Conservation (phyloP, 2,329 filamentous ascomycete genomes). For the Curvularia spicifera region DNA sequence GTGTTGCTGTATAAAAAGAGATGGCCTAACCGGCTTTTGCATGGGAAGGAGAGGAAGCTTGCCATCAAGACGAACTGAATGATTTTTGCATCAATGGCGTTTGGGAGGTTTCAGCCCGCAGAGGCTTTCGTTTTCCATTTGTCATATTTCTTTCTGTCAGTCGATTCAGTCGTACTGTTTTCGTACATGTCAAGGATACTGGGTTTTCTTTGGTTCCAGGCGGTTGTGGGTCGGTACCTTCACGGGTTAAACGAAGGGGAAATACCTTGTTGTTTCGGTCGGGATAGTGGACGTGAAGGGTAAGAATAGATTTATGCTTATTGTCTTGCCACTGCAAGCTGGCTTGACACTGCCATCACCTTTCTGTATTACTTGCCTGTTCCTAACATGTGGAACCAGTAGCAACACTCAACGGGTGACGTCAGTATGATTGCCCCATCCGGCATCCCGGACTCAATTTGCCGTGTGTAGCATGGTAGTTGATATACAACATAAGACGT, state of each 20-base stretch:
- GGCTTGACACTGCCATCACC: background rate
- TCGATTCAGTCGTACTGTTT: background rate
- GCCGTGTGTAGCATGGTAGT: background rate
- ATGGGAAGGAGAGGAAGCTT: background rate
- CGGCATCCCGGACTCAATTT: background rate
- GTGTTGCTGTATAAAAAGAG: slow-evolving; percentile 33
- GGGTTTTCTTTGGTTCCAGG: background rate
- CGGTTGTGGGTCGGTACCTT: background rate
- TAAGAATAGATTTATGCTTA: background rate
- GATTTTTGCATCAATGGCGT: slow-evolving; percentile 31
- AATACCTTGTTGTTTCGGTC: background rate
- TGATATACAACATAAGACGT: background rate
- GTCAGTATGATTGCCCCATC: background rate
- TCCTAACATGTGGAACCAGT: background rate
- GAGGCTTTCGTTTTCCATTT: background rate
- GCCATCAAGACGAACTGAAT: slow-evolving; percentile 1
- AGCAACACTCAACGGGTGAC: background rate
- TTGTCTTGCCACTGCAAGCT: background rate
- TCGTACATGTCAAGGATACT: background rate
- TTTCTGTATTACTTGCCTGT: background rate
- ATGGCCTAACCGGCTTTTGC: background rate
- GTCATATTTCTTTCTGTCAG: background rate
- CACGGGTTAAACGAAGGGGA: background rate
- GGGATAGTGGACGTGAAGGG: background rate
- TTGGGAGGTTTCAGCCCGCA: slow-evolving; percentile 16